Evolutionary conservation across 2,329 filamentous ascomycete species (phyloP).

Genomic region (Cercospora zeina): DNA sequence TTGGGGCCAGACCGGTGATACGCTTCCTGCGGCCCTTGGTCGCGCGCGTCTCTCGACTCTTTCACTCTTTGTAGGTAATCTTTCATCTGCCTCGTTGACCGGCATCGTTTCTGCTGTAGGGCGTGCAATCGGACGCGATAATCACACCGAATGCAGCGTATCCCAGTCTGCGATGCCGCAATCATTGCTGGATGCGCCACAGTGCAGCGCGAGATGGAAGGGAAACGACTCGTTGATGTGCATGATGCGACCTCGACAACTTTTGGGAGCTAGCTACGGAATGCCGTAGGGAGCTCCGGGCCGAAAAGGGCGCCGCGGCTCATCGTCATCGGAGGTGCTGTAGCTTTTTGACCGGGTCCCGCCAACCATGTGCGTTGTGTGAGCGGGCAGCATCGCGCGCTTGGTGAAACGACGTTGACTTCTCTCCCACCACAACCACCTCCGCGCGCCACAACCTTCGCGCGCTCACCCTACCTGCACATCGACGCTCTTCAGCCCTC

Average conservation of each 20-base stretch:
- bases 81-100: constrained; percentile 1
- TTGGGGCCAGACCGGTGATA: neutral
- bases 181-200: constrained; percentile 24
- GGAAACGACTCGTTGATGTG: neutral
- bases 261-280: constrained; percentile 9
- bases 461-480: neutral
- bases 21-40: neutral
- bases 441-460: neutral
- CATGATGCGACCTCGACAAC: constrained; percentile 1
- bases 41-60: neutral
- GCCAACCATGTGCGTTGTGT: neutral
- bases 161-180: constrained; percentile 17
- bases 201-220: neutral
- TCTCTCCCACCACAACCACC: neutral
- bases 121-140: constrained; percentile 36
- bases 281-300: constrained; percentile 7
- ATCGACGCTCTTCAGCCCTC: neutral
- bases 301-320: constrained; percentile 2
- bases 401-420: neutral
- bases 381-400: constrained; percentile 5
- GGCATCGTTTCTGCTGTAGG: constrained; percentile 38
- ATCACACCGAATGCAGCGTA: constrained; percentile 46
- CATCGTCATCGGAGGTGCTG: constrained; percentile 7
- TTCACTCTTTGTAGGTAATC: neutral
- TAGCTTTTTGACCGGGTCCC: neutral